A percentile compares a stretch with the other conserved stretches of the same genome.
Conservation (phyloP, 2,329 filamentous ascomycete genomes). For the Colletotrichum liriopes region DNA sequence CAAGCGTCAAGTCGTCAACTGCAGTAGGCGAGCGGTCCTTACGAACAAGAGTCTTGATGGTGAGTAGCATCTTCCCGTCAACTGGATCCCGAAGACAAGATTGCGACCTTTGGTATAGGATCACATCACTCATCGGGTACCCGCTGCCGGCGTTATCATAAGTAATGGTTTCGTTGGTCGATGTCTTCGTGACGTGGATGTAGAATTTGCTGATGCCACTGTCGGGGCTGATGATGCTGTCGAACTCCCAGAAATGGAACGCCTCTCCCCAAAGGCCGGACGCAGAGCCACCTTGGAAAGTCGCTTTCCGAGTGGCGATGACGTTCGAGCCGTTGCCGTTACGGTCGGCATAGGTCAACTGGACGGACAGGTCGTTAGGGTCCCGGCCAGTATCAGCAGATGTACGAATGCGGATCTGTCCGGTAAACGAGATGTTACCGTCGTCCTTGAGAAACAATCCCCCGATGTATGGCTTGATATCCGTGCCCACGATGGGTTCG, state of each 20-base stretch:
- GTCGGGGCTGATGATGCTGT: slow-evolving; percentile 40
- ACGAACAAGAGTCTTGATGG: slow-evolving; percentile 25
- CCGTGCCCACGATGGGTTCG: slow-evolving; percentile 48
- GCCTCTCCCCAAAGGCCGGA: slow-evolving; percentile 41
- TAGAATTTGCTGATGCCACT: slow-evolving; percentile 47
- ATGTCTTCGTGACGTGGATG: slow-evolving; percentile 44
- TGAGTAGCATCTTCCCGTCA: slow-evolving; percentile 21
- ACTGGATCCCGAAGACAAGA: slow-evolving; percentile 37
- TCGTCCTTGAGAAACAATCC: slow-evolving; percentile 48
- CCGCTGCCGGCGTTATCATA: slow-evolving; percentile 45
- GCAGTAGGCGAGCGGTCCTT: slow-evolving; percentile 26
- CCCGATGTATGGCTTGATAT: slow-evolving; percentile 52
- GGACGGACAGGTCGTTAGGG: slow-evolving; percentile 45
- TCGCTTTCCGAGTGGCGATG: slow-evolving; percentile 31
- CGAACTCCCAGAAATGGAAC: slow-evolving; percentile 46
- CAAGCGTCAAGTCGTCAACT: slow-evolving; percentile 25
- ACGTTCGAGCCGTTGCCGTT: slow-evolving; percentile 37
- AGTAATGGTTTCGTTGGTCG: slow-evolving; percentile 42
- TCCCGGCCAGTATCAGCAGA: slow-evolving; percentile 44
- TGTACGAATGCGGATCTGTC: slow-evolving; percentile 46
- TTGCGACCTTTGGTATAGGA: slow-evolving; percentile 44
- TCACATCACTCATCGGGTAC: slow-evolving; percentile 44
- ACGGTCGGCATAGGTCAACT: slow-evolving; percentile 45
- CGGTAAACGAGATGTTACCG: slow-evolving; percentile 47
- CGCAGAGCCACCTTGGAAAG: slow-evolving; percentile 43